Evolutionary conservation across 2,329 filamentous ascomycete genomes (phyloP), one percentile per base, ranked within the genome.

Genomic region (Hypoxylon sp.): DNA sequence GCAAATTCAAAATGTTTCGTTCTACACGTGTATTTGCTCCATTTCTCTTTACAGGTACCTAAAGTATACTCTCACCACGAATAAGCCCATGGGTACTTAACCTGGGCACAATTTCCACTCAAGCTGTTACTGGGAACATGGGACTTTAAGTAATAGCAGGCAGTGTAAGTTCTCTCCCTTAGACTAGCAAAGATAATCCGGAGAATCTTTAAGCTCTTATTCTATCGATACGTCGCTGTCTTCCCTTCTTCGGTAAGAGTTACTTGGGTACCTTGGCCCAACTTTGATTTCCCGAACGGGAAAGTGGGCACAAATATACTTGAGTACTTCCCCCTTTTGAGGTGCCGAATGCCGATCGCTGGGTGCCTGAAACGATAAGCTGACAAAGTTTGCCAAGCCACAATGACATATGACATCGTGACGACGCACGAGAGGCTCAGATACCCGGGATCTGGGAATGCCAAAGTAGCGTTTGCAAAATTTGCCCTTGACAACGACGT

Each of bases 341-440:
- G 17, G 14, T 58, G 54, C 54, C 61, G 61, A 40, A n/a, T 58
- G n/a, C 61, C 40, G 48, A 53, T 42, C 10, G n/a, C 40, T 20
- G n/a, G 17, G 17, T 44, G 40, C 40, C 35, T 51, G 55, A 46
- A 62, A 55, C 37, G 55, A 68, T 56, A 61, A 64, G 60, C 53
- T 20, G 40, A 66, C 58, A 56, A 58, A 46, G 31, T 44, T 20
- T 31, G 35, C 66, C 54, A 64, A 70, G 70, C 70, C 70, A 72
- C 70, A 60, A 64, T 68, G 67, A 70, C 64, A 65, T 70, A 72
- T 61, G 67, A 68, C 67, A 66, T 67, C 56, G 56, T 70, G 68
- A 72, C 70, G 70, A 72, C 69, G 68, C 63, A 60, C 17, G n/a
- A 61, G 68, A 68, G 71, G 71, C 71, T 73, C 60, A 73, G 71